Percentiles rank a stretch among this genome's conserved stretches.
Evolutionary conservation across 75 land plant species (phyloP).

Genomic region (Isoetes taiwanensis): DNA sequence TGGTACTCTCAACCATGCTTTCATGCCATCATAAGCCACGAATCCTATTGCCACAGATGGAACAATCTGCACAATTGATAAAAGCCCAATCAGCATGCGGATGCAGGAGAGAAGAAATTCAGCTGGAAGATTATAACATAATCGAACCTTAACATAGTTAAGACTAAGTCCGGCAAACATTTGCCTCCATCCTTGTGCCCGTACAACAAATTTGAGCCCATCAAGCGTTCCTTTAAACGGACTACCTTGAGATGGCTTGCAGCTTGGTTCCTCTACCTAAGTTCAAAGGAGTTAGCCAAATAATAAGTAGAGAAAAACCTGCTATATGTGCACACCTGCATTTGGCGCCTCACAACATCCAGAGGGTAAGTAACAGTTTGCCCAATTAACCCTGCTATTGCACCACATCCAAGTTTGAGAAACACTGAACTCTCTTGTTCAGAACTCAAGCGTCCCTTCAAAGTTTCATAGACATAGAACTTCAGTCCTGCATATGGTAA

Average conservation of each 20-base stretch:
- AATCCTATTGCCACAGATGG: conserved; percentile 98
- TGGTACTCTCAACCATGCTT: conserved; percentile 61
- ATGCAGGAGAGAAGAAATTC: too few species aligned
- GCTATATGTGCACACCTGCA: too few species aligned
- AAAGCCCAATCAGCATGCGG: too few species aligned
- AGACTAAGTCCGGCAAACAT: conserved; percentile 86
- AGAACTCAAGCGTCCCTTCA: conserved; percentile 57
- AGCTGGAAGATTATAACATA: too few species aligned
- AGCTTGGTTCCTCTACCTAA: too few species aligned
- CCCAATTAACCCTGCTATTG: conserved; percentile 78
- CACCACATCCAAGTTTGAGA: conserved; percentile 73
- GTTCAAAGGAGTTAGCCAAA: too few species aligned
- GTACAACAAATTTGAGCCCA: conserved; percentile 42
- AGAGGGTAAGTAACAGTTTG: conserved; percentile 93
- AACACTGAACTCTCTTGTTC: conserved; percentile 41
- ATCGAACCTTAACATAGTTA: conserved; percentile 78
- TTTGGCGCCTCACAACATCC: conserved; percentile 94
- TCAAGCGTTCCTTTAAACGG: conserved; percentile 54
- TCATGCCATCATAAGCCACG: conserved; percentile 73
- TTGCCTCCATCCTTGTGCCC: conserved; percentile 71
- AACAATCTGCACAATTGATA: conserved; percentile 77
- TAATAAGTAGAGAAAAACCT: too few species aligned
- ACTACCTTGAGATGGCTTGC: too few species aligned
- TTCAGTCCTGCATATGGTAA: conserved; percentile 95
- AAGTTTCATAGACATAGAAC: conserved; percentile 71